Evolutionary conservation across 495 filamentous ascomycete genomes (phyloP).

Genomic region (Xylaria venustula): DNA sequence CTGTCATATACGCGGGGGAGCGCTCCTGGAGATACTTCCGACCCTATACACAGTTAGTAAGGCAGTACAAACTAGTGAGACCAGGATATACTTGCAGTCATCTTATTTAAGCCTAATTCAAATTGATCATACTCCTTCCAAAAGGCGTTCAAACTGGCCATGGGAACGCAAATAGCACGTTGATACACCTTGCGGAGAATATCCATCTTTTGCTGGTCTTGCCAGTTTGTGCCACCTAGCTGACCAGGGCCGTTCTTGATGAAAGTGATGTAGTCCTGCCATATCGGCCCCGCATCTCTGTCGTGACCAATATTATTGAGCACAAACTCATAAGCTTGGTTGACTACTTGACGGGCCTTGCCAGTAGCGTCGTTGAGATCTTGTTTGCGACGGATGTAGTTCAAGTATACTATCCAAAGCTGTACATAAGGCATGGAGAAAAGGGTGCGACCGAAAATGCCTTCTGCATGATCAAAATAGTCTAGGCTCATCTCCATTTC

Average conservation of each 20-base stretch:
- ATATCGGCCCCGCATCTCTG: constrained; percentile 85
- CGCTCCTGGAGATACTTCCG: constrained; percentile 90
- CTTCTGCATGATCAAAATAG: constrained; percentile 72
- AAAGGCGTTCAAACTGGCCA: constrained; percentile 69
- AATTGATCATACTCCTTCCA: constrained; percentile 99
- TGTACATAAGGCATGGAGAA: constrained; percentile 71
- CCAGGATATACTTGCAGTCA: constrained; percentile 56
- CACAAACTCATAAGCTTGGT: constrained; percentile 85
- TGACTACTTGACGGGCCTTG: constrained; percentile 69
- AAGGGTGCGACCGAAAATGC: constrained; percentile 75
- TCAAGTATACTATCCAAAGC: constrained; percentile 90
- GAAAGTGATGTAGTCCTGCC: constrained; percentile 91
- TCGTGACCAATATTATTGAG: constrained; percentile 88
- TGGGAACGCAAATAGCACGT: constrained; percentile 80
- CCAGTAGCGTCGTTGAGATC: constrained; percentile 80
- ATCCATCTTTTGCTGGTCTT: constrained; percentile 98
- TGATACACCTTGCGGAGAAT: constrained; percentile 86
- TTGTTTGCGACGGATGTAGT: constrained; percentile 89
- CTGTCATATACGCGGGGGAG: constrained; percentile 90
- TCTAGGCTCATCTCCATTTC: constrained; percentile 85
- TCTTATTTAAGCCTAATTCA: constrained; percentile 88
- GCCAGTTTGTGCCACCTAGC: constrained; percentile 83
- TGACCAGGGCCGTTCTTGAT: constrained; percentile 80
- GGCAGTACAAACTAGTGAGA: background rate
- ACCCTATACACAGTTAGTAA: constrained; percentile 53